Conservation (phyloP, 140 eudicot genomes). For the Bidens hawaiensis region DNA sequence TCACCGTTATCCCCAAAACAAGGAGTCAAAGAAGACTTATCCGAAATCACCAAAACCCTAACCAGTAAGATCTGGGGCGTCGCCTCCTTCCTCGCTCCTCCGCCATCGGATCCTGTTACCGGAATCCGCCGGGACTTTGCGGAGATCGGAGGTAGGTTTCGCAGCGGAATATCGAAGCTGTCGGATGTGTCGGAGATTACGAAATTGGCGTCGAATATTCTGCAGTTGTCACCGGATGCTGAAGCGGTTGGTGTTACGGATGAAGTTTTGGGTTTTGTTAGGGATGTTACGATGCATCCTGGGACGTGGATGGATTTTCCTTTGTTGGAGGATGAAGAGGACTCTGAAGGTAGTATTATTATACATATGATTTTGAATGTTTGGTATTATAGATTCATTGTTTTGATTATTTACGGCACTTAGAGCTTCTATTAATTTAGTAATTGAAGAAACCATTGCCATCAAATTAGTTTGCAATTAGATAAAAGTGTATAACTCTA, state of each 20-base stretch:
- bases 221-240: conserved; percentile 54
- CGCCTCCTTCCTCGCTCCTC: conserved; percentile 93
- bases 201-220: conserved; percentile 64
- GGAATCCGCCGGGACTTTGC: conserved; percentile 81
- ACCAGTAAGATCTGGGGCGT: conserved; percentile 89
- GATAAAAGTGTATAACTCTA: not conserved
- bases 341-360: conserved; percentile 19
- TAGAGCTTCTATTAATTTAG: not conserved
- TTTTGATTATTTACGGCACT: not conserved
- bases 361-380: too few relatives aligned
- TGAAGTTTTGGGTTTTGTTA: conserved; percentile 70
- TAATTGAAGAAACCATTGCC: not conserved
- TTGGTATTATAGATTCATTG: too few relatives aligned
- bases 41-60: conserved; percentile 85
- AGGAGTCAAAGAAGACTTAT: conserved; percentile 88
- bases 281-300: conserved; percentile 80
- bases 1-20: conserved; percentile 39
- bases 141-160: conserved; percentile 88
- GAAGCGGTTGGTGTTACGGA: conserved; percentile 73
- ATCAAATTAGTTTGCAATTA: not conserved
- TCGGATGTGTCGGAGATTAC: conserved; percentile 72
- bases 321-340: conserved; percentile 43
- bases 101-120: conserved; percentile 43
- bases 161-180: conserved; percentile 76
- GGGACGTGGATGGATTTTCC: conserved; percentile 97